Evolutionary conservation across 192 early-diverging fungal species (phyloP).

Genomic region (Podila minutissima): DNA sequence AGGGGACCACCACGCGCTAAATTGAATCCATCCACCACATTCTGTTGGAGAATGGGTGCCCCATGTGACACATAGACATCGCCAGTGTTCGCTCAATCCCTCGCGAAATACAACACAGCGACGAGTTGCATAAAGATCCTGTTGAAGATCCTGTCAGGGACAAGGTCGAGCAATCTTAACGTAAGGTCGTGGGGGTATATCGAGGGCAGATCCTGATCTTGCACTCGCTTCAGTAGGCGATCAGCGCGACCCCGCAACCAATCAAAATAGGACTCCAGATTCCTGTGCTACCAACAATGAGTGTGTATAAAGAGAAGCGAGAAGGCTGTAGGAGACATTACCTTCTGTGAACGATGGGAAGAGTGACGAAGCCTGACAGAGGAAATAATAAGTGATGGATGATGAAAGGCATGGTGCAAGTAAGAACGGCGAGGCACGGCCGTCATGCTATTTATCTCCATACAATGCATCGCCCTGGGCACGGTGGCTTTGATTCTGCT

Average conservation of each 20-base stretch:
- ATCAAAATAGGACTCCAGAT: slow-evolving; percentile 17
- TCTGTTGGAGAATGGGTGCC: slow-evolving; percentile 14
- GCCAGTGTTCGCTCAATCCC: slow-evolving; percentile 5
- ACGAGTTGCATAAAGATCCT: slow-evolving; percentile 8
- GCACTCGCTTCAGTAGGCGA: slow-evolving; percentile 24
- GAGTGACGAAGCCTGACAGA: too few species aligned
- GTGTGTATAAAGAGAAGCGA: too few species aligned
- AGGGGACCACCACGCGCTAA: slow-evolving; percentile 17
- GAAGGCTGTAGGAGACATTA: too few species aligned
- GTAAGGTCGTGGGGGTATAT: slow-evolving; percentile 15
- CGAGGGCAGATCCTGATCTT: slow-evolving; percentile 1
- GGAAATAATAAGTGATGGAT: too few species aligned
- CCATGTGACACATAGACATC: slow-evolving; percentile 1
- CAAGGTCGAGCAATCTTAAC: background rate
- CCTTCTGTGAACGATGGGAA: too few species aligned
- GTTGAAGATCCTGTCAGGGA: slow-evolving; percentile 16
- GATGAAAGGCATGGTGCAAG: too few species aligned
- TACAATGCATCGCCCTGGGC: too few species aligned
- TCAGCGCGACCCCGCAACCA: slow-evolving; percentile 16
- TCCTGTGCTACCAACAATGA: slow-evolving; percentile 12
- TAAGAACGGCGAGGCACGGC: too few species aligned
- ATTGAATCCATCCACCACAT: slow-evolving; percentile 18
- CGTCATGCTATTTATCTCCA: too few species aligned
- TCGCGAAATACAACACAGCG: background rate
- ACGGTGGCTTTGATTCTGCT: too few species aligned